These are phyloP conservation scores for Chlorella sp. DNA, from an alignment of 139 green algal genomes.

Conservation along the genomic window DNA sequence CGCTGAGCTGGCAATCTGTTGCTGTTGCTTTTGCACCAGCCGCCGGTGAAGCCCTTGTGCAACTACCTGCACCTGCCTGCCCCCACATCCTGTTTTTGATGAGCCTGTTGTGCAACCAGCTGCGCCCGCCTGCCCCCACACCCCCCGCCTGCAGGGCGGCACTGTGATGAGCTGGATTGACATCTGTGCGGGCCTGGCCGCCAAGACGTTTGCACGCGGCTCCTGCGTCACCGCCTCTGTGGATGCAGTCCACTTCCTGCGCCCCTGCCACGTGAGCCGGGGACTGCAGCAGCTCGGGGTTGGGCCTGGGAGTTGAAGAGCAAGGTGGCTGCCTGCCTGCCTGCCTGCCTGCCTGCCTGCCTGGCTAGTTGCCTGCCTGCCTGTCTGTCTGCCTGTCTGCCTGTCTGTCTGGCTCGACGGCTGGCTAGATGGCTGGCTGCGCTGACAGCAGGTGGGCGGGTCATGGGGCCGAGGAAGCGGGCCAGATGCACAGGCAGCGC, in stretches of 20 bases:
- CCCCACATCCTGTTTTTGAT: not conserved
- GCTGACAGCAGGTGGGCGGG: no score
- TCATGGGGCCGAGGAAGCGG: no score
- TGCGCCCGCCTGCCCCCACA: not conserved
- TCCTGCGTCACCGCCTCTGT: conserved; percentile 81
- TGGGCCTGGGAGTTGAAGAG: not conserved
- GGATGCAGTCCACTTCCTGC: conserved; percentile 80
- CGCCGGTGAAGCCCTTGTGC: not conserved
- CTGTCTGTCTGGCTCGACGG: no score
- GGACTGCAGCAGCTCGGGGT: no score
- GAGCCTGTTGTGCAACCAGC: not conserved
- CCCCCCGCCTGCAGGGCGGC: conserved; percentile 24
- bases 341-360: not conserved
- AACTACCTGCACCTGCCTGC: not conserved
- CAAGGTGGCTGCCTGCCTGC: not conserved
- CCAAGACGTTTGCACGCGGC: conserved; percentile 78
- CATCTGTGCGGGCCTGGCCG: conserved; percentile 78
- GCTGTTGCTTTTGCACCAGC: not conserved
- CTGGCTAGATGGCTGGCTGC: no score
- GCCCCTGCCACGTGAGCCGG: conserved; percentile 53
- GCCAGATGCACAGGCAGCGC: no score
- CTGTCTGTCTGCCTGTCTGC: no score
- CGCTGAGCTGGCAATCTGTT: no score
- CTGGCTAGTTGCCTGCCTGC: not conserved
- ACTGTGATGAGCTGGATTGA: conserved; percentile 87